These are phyloP conservation scores for Pyrenochaeta sp. DNA, from an alignment of 2,329 filamentous ascomycete species.

Conservation along the genomic window DNA sequence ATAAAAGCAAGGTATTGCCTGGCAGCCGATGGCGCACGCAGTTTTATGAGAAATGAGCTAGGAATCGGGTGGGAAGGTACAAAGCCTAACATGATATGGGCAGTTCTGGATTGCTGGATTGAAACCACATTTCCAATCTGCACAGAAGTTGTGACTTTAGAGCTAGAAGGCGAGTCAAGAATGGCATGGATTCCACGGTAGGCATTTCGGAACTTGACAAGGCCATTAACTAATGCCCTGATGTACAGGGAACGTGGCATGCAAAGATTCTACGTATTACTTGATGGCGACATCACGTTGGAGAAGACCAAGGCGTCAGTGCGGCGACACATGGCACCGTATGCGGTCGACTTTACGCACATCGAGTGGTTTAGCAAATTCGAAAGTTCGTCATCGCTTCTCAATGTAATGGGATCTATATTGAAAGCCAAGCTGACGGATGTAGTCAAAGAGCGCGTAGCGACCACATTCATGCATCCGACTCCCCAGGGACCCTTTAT, in stretches of 20 bases:
- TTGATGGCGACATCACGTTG: constrained; percentile 57
- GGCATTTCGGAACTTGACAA: no score
- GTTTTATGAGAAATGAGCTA: constrained; percentile 33
- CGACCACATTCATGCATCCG: constrained; percentile 19
- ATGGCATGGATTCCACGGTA: constrained; percentile 59
- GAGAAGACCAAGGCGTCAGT: constrained; percentile 54
- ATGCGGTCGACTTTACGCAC: constrained; percentile 53
- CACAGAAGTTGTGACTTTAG: constrained; percentile 59
- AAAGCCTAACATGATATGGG: constrained; percentile 62
- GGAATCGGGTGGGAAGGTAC: constrained; percentile 56
- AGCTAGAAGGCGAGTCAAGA: constrained; percentile 56
- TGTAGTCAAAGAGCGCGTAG: constrained; percentile 30
- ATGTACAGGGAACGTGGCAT: constrained; percentile 52
- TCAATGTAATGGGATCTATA: neutral
- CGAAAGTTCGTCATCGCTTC: constrained; percentile 46
- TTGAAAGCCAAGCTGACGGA: neutral
- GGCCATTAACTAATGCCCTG: no score
- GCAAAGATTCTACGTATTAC: constrained; percentile 58
- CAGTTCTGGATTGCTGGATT: constrained; percentile 59
- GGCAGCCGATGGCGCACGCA: constrained; percentile 24
- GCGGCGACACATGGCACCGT: constrained; percentile 55
- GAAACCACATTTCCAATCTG: constrained; percentile 60
- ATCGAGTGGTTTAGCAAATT: constrained; percentile 63
- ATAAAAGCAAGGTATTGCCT: constrained; percentile 21
- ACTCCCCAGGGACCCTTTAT: constrained; percentile 19